Evolutionary conservation across 148 eudicot genomes (phyloP), one percentile per base, ranked within the genome.

Genomic region (Chenopodium berlandieri): DNA sequence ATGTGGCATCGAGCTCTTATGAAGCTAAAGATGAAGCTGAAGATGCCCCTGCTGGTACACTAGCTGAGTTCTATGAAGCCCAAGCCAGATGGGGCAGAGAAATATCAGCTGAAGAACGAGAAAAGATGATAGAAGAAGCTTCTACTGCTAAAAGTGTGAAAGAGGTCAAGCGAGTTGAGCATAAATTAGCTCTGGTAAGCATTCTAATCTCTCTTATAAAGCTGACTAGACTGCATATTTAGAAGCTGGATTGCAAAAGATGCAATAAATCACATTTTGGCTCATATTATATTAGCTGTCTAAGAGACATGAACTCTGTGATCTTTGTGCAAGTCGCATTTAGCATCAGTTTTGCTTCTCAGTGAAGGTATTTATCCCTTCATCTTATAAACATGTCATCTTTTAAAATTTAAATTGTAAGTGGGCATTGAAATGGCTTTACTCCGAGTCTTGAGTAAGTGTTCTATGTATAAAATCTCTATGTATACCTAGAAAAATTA

Each of bases 11-110:
- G 63, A 75, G 83, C 22, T 70, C 78, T 54, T 78, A 80, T 81
- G 88, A 87, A 83, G 85, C 85, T 62, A 88, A 87, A 79, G 86
- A 79, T 81, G 88, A 87, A 83, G 85, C 85, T 66, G 88, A 87
- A 78, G 86, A 80, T 77, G 89, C 92, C 27, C 88, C 87, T 80
- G 93, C 94, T 23, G 98, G 98, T 85, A 93, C 97, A 56, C 79
- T 95, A 82, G 96, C 97, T n/a, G 98, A 95, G 87, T 95, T 95
- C 83, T 93, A 95, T 83, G 94, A 95, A 87, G 94, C 98, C 88
- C 97, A 93, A 87, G 88, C 97, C 54, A 89, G 85, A 77, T 95
- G 98, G 98, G 96, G 98, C 71, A 89, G 91, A 76, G 90, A 93
- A 75, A 79, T 91, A 81, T 91, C 98, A 76, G 75, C 84, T 74